These are phyloP conservation scores for Calamus simplicifolius DNA, from an alignment of 176 grass and related monocot genomes.

Conservation along the genomic window DNA sequence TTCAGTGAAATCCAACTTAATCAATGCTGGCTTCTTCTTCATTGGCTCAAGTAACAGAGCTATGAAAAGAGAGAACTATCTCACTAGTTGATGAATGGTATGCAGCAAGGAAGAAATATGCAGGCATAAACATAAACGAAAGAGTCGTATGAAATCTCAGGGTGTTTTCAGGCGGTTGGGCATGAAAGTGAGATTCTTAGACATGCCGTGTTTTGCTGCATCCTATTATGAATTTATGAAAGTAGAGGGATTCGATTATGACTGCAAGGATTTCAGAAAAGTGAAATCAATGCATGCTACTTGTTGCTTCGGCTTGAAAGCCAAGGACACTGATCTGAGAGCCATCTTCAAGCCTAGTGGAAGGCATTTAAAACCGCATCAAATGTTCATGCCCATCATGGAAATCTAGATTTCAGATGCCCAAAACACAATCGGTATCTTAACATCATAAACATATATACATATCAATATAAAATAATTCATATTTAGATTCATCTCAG, in stretches of 20 bases:
- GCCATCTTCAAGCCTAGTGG: conserved; percentile 23
- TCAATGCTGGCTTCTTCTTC: not conserved
- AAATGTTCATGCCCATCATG: not conserved
- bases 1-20: not conserved
- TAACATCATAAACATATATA: too few species aligned
- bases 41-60: not conserved
- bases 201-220: conserved; percentile 46
- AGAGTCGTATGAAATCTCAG: conserved; percentile 55
- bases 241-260: conserved; percentile 40
- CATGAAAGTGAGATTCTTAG: conserved; percentile 44
- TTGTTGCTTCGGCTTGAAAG: conserved; percentile 56
- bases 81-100: conserved; percentile 51
- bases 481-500: too few species aligned
- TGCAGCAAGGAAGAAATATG: conserved; percentile 13
- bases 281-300: conserved; percentile 71
- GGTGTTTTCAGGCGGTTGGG: conserved; percentile 32
- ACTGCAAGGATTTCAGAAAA: conserved; percentile 32
- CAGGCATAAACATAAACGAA: conserved; percentile 42
- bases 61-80: too few species aligned
- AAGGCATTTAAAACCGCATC: not conserved
- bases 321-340: conserved; percentile 54
- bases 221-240: too few species aligned
- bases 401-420: not conserved
- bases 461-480: too few species aligned
- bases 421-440: not conserved